Evolutionary conservation across 1,139 yeast species (phyloP).

Genomic region (Geotrichum restrictum): DNA sequence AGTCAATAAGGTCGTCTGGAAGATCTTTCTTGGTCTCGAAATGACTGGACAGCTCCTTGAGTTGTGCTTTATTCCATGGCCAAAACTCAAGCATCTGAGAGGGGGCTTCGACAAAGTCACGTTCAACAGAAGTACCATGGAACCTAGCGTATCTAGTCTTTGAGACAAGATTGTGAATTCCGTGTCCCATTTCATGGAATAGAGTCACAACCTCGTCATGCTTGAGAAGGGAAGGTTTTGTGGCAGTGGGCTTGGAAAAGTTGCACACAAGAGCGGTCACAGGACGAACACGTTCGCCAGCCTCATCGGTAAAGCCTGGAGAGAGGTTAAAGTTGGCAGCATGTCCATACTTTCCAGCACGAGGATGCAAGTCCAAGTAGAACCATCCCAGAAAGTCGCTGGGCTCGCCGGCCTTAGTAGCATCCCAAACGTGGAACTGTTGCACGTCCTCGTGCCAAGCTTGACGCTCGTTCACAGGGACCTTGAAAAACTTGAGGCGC

Average conservation of each 20-base stretch:
- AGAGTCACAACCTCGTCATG: slow-evolving; percentile 78
- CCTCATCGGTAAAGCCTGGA: slow-evolving; percentile 55
- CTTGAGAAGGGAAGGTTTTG: slow-evolving; percentile 70
- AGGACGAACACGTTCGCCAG: slow-evolving; percentile 56
- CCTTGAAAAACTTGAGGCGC: slow-evolving; percentile 59
- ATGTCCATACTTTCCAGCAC: slow-evolving; percentile 82
- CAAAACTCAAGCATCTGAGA: slow-evolving; percentile 86
- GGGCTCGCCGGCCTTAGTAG: slow-evolving; percentile 42
- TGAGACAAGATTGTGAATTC: slow-evolving; percentile 73
- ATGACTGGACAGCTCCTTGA: slow-evolving; percentile 60
- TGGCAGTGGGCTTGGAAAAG: slow-evolving; percentile 69
- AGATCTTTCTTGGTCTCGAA: slow-evolving; percentile 56
- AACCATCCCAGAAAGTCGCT: slow-evolving; percentile 74
- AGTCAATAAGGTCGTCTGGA: slow-evolving; percentile 55
- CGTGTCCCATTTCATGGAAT: slow-evolving; percentile 89
- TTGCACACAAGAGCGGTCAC: slow-evolving; percentile 79
- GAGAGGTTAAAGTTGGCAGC: slow-evolving; percentile 75
- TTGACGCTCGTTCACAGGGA: slow-evolving; percentile 38
- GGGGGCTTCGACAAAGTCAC: slow-evolving; percentile 89
- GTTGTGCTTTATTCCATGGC: slow-evolving; percentile 71
- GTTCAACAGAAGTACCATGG: slow-evolving; percentile 70
- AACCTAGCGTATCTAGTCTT: slow-evolving; percentile 61
- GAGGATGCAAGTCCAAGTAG: slow-evolving; percentile 76
- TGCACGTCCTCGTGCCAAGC: slow-evolving; percentile 80
- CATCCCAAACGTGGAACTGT: slow-evolving; percentile 68